Base-by-base conservation (phyloP, 352 stramenopile species). In the Pythium inflatum region DNA sequence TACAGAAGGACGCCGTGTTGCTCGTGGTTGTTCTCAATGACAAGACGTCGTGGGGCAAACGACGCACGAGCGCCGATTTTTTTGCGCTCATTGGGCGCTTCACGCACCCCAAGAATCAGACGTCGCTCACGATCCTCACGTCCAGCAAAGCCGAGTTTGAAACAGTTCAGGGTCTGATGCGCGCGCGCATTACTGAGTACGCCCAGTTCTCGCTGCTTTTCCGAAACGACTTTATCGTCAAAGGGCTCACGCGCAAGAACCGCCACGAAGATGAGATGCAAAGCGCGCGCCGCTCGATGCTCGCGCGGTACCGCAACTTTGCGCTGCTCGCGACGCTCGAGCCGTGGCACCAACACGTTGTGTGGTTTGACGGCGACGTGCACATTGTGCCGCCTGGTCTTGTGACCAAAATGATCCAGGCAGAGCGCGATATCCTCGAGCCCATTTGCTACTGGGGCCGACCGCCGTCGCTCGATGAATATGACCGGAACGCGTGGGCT, bases 241-340 rank as follows among this genome's bases (percentile, higher is more conserved):
- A 56, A 3, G 59, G 48, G 2, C 28, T 84, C 50, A 75, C 56
- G 14, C 74, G 79, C 0, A 24, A 33, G 12, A 78, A 76, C n/a
- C 77, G 79, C n/a, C 72, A 87, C 24, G 38, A 55, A 3, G 31
- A 65, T 30, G 0, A 30, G 4, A 40, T 82, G 24, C 80, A 88
- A 46, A 51, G 24, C n/a, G 41, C 20, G 18, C 70, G 80, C 40
- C 61, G 78, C 9, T 67, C 74, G 1, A 83, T 81, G 71, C 34
- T 85, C 20, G 70, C 76, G 54, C 74, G 80, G 22, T 85, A 85
- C 45, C 78, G 77, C 27, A 85, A 88, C 51, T 79, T 73, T 43
- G 73, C 75, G n/a, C 43, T 85, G 33, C 48, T 78, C 1, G 72
- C 67, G 28, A 79, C 66, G 13, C 51, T 88, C 24, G 50, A 78